Evolutionary conservation across 495 filamentous ascomycete species (phyloP).

Genomic region (Sordaria brevicollis): DNA sequence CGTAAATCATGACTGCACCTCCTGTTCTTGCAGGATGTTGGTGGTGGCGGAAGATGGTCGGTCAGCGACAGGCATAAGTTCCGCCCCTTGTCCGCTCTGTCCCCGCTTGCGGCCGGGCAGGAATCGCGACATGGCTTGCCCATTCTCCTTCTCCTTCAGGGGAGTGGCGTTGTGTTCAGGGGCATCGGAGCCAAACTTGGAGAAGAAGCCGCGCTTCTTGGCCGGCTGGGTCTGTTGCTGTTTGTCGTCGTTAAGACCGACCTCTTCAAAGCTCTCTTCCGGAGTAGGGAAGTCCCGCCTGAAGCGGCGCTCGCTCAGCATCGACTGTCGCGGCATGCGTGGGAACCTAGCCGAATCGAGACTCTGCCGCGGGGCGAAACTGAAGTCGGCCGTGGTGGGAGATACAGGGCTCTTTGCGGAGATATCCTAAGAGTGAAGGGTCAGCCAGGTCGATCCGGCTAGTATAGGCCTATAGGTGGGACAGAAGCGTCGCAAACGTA

Average conservation of each 20-base stretch:
- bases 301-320: slow-evolving; percentile 39
- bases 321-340: slow-evolving; percentile 40
- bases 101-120: slow-evolving; percentile 63
- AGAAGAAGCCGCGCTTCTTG: slow-evolving; percentile 77
- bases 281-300: slow-evolving; percentile 47
- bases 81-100: slow-evolving; percentile 62
- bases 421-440: slow-evolving; percentile 56
- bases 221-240: slow-evolving; percentile 32
- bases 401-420: slow-evolving; percentile 74
- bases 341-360: slow-evolving; percentile 61
- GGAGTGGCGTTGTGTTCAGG: slow-evolving; percentile 12
- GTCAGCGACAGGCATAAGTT: slow-evolving; percentile 43
- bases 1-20: slow-evolving; percentile 21
- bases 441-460: slow-evolving; percentile 5
- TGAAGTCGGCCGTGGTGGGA: slow-evolving; percentile 32
- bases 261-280: slow-evolving; percentile 81
- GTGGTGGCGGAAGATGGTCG: slow-evolving; percentile 20
- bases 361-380: slow-evolving; percentile 54
- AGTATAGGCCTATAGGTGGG: not conserved
- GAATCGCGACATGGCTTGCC: slow-evolving; percentile 46
- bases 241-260: slow-evolving; percentile 64
- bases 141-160: slow-evolving; percentile 22
- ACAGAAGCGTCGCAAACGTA: slow-evolving; percentile 33
- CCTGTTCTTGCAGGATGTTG: slow-evolving; percentile 20
- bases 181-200: slow-evolving; percentile 61